A percentile compares a stretch with the other conserved stretches of the same genome.
Evolutionary conservation across 202 grass and related monocot species (phyloP).

Genomic region (Dendrocalamus latiflorus): DNA sequence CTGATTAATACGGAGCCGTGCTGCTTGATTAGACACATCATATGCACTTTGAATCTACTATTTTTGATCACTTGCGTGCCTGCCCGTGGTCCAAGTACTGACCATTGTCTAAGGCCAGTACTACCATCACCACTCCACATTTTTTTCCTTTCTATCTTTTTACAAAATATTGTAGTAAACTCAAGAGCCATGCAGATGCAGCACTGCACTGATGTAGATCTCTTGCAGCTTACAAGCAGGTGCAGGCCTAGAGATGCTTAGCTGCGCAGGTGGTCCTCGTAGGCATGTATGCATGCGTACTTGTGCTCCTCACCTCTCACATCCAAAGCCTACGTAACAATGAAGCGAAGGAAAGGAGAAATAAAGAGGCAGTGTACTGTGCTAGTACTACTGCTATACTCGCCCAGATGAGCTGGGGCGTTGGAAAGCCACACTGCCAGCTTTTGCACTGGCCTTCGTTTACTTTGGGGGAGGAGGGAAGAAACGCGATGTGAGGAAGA

Average conservation of each 20-base stretch:
- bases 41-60: not conserved
- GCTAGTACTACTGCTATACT: not conserved
- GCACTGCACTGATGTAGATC: slow-evolving; percentile 28
- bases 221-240: not conserved
- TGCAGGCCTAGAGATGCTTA: slow-evolving; percentile 52
- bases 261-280: slow-evolving; percentile 8
- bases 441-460: not conserved
- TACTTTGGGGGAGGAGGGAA: not conserved
- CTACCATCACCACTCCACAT: not conserved
- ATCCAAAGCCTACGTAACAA: slow-evolving; percentile 6
- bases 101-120: not conserved
- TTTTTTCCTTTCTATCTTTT: not conserved
- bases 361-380: not conserved
- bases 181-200: not conserved
- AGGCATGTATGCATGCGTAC: slow-evolving; percentile 31
- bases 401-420: not conserved
- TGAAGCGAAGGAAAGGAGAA: not conserved
- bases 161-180: not conserved
- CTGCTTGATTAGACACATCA: slow-evolving; percentile 24
- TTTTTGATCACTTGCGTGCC: slow-evolving; percentile 11
- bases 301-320: slow-evolving; percentile 35
- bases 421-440: not conserved
- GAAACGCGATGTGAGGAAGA: not conserved
- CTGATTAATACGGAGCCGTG: not conserved
- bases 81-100: slow-evolving; percentile 26